Conservation (phyloP, 805 yeast species). For the Spathaspora sp. region DNA sequence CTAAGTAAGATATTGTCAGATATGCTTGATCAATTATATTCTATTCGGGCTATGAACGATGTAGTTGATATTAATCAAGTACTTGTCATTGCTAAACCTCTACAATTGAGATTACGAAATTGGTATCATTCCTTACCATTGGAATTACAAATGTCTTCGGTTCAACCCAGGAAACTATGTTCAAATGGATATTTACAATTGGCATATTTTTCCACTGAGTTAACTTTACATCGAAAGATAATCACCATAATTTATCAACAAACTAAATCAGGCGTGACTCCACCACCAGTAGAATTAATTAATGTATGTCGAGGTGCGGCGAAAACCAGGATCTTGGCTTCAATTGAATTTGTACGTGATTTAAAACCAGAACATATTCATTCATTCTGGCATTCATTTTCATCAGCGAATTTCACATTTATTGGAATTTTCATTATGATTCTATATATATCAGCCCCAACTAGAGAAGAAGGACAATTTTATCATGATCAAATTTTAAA, state of each 20-base stretch:
- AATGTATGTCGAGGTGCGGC: slow-evolving; percentile 83
- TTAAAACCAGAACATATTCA: slow-evolving; percentile 80
- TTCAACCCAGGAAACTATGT: slow-evolving; percentile 59
- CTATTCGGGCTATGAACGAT: slow-evolving; percentile 59
- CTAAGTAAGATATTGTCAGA: slow-evolving; percentile 68
- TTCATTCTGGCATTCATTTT: slow-evolving; percentile 86
- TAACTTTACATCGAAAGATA: slow-evolving; percentile 78
- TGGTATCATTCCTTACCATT: slow-evolving; percentile 76
- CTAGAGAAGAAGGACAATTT: slow-evolving; percentile 58
- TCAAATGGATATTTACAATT: slow-evolving; percentile 77
- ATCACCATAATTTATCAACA: slow-evolving; percentile 49
- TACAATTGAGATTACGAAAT: slow-evolving; percentile 64
- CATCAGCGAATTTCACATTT: slow-evolving; percentile 72
- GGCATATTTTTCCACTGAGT: slow-evolving; percentile 86
- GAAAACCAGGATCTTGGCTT: slow-evolving; percentile 72
- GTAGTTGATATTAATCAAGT: slow-evolving; percentile 62
- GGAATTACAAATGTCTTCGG: slow-evolving; percentile 58
- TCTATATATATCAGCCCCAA: slow-evolving; percentile 62
- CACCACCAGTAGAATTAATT: slow-evolving; percentile 34
- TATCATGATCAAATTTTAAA: slow-evolving; percentile 69
- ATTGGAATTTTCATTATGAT: slow-evolving; percentile 88
- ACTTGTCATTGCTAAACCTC: slow-evolving; percentile 73
- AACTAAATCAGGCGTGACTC: slow-evolving; percentile 24
- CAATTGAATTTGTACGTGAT: slow-evolving; percentile 73
- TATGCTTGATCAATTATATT: slow-evolving; percentile 67